These are phyloP conservation scores for Xylaria sp. DNA, from an alignment of 2,329 filamentous ascomycete species.

Conservation along the genomic window DNA sequence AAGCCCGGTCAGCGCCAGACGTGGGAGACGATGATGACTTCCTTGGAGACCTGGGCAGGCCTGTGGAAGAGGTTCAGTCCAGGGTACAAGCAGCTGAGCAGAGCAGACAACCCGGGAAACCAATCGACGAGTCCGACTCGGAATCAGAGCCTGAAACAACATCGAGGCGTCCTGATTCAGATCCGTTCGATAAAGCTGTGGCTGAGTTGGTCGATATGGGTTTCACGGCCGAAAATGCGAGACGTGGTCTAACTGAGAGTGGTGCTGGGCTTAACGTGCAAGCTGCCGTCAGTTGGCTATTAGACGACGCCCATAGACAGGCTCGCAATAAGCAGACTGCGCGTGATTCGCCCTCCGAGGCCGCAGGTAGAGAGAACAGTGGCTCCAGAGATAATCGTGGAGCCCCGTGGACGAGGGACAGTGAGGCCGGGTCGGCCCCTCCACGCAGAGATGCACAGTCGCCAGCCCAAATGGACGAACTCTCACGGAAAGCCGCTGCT, in stretches of 20 bases:
- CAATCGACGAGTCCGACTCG: conserved; percentile 63
- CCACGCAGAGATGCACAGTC: conserved; percentile 66
- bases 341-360: conserved; percentile 58
- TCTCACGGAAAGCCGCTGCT: conserved; percentile 83
- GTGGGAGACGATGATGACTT: conserved; percentile 71
- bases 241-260: conserved; percentile 81
- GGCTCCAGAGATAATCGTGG: conserved; percentile 54
- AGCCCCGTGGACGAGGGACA: conserved; percentile 73
- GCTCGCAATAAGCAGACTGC: conserved; percentile 77
- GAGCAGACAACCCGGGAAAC: conserved; percentile 65
- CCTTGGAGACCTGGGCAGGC: conserved; percentile 71
- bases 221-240: conserved; percentile 86
- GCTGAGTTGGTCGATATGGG: conserved; percentile 95
- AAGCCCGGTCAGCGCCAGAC: conserved; percentile 39
- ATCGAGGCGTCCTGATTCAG: conserved; percentile 52
- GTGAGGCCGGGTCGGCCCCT: conserved; percentile 56
- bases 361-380: conserved; percentile 53
- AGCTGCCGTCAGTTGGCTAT: conserved; percentile 85
- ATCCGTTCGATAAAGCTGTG: conserved; percentile 81
- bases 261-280: conserved; percentile 84
- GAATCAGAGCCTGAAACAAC: conserved; percentile 55
- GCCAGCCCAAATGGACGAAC: conserved; percentile 72
- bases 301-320: conserved; percentile 90
- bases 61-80: conserved; percentile 71
- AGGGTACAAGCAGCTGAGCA: conserved; percentile 55